These are phyloP conservation scores for Neodidymelliopsis sp. DNA, from an alignment of 2,329 filamentous ascomycete species.

Conservation along the genomic window DNA sequence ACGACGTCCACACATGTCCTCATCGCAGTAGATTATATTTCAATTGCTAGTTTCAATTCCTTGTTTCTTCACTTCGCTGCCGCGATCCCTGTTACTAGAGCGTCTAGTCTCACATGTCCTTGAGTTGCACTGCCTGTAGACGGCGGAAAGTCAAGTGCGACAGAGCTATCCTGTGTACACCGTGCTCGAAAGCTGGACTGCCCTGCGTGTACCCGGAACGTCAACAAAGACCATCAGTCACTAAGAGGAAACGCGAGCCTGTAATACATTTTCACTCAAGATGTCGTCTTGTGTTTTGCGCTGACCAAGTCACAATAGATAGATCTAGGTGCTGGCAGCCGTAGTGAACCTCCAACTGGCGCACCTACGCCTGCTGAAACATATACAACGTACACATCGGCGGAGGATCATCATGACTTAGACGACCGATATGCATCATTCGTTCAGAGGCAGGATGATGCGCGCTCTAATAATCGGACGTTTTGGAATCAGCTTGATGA, in stretches of 20 bases:
- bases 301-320: not conserved
- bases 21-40: no score
- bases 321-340: not conserved
- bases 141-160: no score
- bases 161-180: no score
- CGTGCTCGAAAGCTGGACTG: not conserved
- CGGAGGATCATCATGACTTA: not conserved
- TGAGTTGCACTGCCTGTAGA: no score
- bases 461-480: not conserved
- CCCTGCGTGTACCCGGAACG: not conserved
- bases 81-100: no score
- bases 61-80: no score
- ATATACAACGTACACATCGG: not conserved
- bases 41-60: no score
- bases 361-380: not conserved
- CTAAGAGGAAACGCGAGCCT: not conserved
- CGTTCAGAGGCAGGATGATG: not conserved
- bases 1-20: no score
- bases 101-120: no score
- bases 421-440: not conserved
- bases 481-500: not conserved
- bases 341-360: not conserved
- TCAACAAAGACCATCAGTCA: not conserved
- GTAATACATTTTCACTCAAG: not conserved
- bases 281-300: not conserved